Conservation (phyloP, 2,329 filamentous ascomycete genomes). For the Hypoxylon sp. region DNA sequence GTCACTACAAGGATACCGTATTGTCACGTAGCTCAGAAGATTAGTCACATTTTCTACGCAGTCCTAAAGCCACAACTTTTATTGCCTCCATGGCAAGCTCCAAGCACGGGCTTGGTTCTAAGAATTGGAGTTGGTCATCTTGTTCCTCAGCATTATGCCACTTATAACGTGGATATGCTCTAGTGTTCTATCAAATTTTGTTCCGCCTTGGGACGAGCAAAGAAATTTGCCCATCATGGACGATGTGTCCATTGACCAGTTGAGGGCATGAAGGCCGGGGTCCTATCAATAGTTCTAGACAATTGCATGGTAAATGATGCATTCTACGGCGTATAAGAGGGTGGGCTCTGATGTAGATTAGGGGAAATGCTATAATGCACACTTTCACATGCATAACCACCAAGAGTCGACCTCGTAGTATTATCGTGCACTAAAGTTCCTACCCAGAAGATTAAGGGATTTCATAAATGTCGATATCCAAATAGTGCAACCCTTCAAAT, state of each 20-base stretch:
- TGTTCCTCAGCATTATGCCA: conserved; percentile 7
- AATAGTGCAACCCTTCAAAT: background rate
- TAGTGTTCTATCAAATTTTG: conserved; percentile 4
- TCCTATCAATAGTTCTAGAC: conserved; percentile 34
- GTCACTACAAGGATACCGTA: background rate
- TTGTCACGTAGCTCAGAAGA: conserved; percentile 12
- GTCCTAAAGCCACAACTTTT: background rate
- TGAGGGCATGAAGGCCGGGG: conserved; percentile 14
- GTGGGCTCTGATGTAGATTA: conserved; percentile 35
- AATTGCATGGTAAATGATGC: conserved; percentile 49
- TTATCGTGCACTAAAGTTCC: background rate
- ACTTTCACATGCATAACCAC: conserved; percentile 15
- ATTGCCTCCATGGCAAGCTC: background rate
- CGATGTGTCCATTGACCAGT: conserved; percentile 1
- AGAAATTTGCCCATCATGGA: conserved; percentile 11
- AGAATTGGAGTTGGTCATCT: background rate
- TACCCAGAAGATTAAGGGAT: background rate
- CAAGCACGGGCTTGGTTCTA: background rate
- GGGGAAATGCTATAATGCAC: conserved; percentile 25
- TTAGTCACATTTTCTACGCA: conserved; percentile 23
- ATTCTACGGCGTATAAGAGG: conserved; percentile 42
- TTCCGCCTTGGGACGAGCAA: conserved; percentile 7
- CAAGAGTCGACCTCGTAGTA: background rate
- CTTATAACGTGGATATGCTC: conserved; percentile 18
- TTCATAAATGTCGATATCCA: background rate